Conservation (phyloP, 352 stramenopile genomes). For the Phytophthora fragariae region DNA sequence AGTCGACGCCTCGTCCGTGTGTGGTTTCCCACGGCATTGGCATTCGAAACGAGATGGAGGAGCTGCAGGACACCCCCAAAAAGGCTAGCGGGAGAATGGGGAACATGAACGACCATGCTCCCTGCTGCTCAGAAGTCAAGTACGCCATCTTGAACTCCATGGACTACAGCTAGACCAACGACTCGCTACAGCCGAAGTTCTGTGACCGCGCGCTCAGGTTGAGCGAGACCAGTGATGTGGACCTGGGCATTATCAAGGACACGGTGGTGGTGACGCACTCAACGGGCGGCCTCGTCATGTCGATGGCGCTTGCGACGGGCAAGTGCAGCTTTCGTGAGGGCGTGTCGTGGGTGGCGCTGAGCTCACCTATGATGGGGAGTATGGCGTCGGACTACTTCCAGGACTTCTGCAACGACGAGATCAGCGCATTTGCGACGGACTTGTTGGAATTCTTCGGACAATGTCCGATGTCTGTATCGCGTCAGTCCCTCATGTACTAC, state of each 20-base stretch:
- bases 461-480: slow-evolving; percentile 37
- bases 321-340: slow-evolving; percentile 34
- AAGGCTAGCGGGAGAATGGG: slow-evolving; percentile 25
- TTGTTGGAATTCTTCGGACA: slow-evolving; percentile 38
- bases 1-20: slow-evolving; percentile 30
- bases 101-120: slow-evolving; percentile 27
- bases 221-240: slow-evolving; percentile 13
- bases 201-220: slow-evolving; percentile 29
- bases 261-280: slow-evolving; percentile 34
- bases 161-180: slow-evolving; percentile 26
- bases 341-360: slow-evolving; percentile 42
- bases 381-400: slow-evolving; percentile 45
- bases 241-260: slow-evolving; percentile 12
- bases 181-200: slow-evolving; percentile 26
- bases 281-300: slow-evolving; percentile 28
- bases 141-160: slow-evolving; percentile 33
- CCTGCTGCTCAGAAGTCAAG: slow-evolving; percentile 31
- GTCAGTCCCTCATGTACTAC: slow-evolving; percentile 41
- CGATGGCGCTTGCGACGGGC: slow-evolving; percentile 25
- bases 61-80: slow-evolving; percentile 26
- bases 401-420: slow-evolving; percentile 37
- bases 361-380: slow-evolving; percentile 31
- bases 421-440: slow-evolving; percentile 15
- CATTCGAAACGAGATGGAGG: slow-evolving; percentile 22
- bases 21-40: slow-evolving; percentile 33